Evolutionary conservation across 2,329 filamentous ascomycete genomes (phyloP), one percentile per base, ranked within the genome.

Genomic region (Ceratocystis lukuohia): DNA sequence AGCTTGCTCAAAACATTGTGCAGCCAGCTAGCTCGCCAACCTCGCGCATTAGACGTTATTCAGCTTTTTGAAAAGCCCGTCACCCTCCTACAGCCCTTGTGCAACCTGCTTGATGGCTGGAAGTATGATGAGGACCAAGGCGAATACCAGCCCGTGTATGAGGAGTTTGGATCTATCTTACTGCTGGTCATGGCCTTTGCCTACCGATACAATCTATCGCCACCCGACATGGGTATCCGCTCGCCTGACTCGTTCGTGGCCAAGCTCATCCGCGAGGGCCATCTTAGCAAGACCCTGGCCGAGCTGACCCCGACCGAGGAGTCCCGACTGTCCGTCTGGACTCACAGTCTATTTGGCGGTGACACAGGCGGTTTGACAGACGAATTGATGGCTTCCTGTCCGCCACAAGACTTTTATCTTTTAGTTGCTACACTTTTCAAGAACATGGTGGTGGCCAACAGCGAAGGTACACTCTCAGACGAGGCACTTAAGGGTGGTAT

Each of bases 91-190:
- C 83, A 85, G 62, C 89, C 89, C 1, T 75, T 94, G 0, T 92
- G 88, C 73, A 84, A 86, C 25, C 78, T 93, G 10, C 78, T 95
- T 12, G 89, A 94, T 70, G 84, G 84, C 69, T 94, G 89, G 89
- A 80, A 82, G 10, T 90, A 92, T 71, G 89, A 93, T 48, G 88
- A 91, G 69, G 89, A 93, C 70, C 88, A 92, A 75, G 86, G 84
- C 65, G 90, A 94, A 72, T 91, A 91, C 71, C 89, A 93, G 72
- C 89, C 89, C 0, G 85, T 91, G 0, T 94, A 94, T 71, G 90
- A 94, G 71, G 90, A 95, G 71, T 94, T 93, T 70, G 88, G 89
- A 0, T 85, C 88, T 0, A 85, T 92, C 17, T 76, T 94, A 6
- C 80, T 94, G 1, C 78, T 94, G 1, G 80, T 91, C 0, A 75